Conservation (phyloP, 2,329 filamentous ascomycete species). For the Blastomyces silverae region DNA sequence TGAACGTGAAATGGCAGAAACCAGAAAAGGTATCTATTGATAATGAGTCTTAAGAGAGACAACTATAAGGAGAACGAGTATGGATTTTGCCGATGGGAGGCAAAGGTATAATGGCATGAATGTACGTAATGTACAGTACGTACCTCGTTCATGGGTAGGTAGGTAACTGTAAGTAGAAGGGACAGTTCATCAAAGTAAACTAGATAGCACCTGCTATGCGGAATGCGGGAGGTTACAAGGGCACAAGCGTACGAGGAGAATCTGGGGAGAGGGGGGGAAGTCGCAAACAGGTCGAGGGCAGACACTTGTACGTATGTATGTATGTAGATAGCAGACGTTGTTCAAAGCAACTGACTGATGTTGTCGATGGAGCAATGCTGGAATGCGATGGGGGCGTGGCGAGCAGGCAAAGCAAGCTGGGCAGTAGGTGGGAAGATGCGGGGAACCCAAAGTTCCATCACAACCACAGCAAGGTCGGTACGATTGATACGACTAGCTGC, state of each 20-base stretch:
- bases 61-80: neutral
- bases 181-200: constrained; percentile 6
- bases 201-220: neutral
- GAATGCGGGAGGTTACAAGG: neutral
- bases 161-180: constrained; percentile 6
- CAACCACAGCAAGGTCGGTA: neutral
- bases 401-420: neutral
- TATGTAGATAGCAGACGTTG: neutral
- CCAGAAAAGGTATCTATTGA: constrained; percentile 7
- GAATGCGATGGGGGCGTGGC: neutral
- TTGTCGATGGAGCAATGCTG: neutral
- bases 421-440: constrained; percentile 4
- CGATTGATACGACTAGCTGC: neutral
- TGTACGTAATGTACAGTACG: neutral
- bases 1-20: neutral
- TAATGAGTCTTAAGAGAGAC: neutral
- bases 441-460: neutral
- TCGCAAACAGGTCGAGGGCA: no score
- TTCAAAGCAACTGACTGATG: neutral
- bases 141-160: neutral
- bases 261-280: no score
- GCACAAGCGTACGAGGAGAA: neutral
- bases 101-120: neutral
- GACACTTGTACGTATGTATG: no score
- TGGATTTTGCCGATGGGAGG: neutral